Evolutionary conservation across 192 early-diverging fungal genomes (phyloP), one percentile per base, ranked within the genome.

Genomic region (Backusella circina): DNA sequence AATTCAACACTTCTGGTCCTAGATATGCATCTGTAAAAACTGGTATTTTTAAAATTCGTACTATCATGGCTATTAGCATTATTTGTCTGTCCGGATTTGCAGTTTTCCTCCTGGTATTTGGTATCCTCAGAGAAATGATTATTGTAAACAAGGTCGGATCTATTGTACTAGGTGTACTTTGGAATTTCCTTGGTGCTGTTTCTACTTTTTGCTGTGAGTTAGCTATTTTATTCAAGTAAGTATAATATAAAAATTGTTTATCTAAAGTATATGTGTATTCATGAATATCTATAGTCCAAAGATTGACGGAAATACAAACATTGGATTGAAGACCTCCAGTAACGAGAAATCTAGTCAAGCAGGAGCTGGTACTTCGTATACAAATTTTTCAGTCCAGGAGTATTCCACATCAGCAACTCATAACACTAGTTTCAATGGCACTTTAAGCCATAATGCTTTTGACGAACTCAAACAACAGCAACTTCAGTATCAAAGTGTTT

Each of bases 211-310:
- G 66, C 12, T 39, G 72, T 30, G 79, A 80, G 61, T 30, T 64
- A 28, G 74, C 75, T 61, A 76, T 80, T 28, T 5, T 75, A 5
- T 75, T 79, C 67, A 79, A 79, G 77, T 75, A 50, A 70, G 67
- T 44, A 1, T 4, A 28, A 16, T 30, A 23, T 23, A 35, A 65
- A 21, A 2, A 7, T 21, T n/a, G 7, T 21, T 13, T 32, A 30
- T 38, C 23, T 35, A 3, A 4, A 1, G 41, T 32, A 51, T 35
- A 21, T 6, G 30, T 54, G n/a, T 51, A 13, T 13, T 33, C 32
- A 26, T 12, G 23, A 33, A 28, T 15, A 69, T 47, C 35, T 10
- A 32, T 37, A 77, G 75, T 44, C 75, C 75, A 36, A 70, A 70
- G 32, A 64, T 68, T 16, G 57, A 51, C 39, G 75, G 37, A 28